These are phyloP conservation scores for Blastobotrys petasosporus DNA, from an alignment of 1,139 yeast species.

Conservation along the genomic window DNA sequence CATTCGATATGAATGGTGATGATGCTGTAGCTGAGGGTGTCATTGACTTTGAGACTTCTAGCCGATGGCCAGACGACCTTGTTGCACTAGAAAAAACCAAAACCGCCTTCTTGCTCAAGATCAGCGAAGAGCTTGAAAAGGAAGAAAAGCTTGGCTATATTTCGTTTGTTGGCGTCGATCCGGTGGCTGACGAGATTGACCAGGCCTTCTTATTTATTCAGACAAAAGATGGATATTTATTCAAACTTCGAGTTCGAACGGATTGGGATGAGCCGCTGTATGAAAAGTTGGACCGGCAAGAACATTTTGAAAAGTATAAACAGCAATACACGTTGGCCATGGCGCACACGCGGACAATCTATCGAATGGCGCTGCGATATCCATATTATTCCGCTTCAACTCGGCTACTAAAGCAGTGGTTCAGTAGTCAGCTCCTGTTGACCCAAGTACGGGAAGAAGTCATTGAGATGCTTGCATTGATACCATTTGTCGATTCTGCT, in stretches of 20 bases:
- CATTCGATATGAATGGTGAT: conserved; percentile 62
- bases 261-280: conserved; percentile 77
- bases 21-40: conserved; percentile 77
- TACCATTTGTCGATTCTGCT: conserved; percentile 80
- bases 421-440: conserved; percentile 46
- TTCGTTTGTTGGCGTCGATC: conserved; percentile 56
- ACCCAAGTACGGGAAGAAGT: conserved; percentile 59
- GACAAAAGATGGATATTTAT: conserved; percentile 85
- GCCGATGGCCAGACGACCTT: conserved; percentile 94
- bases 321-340: conserved; percentile 62
- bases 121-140: conserved; percentile 49
- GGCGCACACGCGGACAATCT: conserved; percentile 77
- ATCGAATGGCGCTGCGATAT: conserved; percentile 63
- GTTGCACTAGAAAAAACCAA: conserved; percentile 82
- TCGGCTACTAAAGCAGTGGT: conserved; percentile 81
- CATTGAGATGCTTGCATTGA: conserved; percentile 73
- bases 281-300: conserved; percentile 37
- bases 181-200: conserved; percentile 41
- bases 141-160: conserved; percentile 48
- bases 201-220: conserved; percentile 56
- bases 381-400: conserved; percentile 76
- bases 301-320: conserved; percentile 27
- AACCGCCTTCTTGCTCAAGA: conserved; percentile 76
- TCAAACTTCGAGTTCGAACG: conserved; percentile 63
- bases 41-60: conserved; percentile 80